Evolutionary conservation across 2,329 filamentous ascomycete genomes (phyloP).

Genomic region (Sporothrix inflata): DNA sequence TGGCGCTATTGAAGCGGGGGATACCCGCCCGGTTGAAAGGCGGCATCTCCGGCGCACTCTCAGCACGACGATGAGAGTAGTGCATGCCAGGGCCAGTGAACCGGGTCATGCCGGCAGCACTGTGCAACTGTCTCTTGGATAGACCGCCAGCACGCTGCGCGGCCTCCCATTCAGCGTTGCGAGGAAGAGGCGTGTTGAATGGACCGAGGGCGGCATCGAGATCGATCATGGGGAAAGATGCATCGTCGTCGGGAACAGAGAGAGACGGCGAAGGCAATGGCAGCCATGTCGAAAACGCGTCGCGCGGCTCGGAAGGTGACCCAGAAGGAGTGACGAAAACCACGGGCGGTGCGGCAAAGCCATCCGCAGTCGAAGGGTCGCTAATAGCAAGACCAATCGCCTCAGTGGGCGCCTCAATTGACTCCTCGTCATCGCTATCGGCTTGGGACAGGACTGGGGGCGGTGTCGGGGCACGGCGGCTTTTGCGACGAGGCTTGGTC

Average conservation of each 20-base stretch:
- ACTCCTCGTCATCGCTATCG: slow-evolving; percentile 38
- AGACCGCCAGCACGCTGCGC: slow-evolving; percentile 62
- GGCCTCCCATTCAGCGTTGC: slow-evolving; percentile 68
- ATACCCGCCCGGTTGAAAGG: slow-evolving; percentile 71
- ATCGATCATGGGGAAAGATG: slow-evolving; percentile 82
- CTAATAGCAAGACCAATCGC: slow-evolving; percentile 39
- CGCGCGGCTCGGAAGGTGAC: slow-evolving; percentile 36
- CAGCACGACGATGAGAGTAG: slow-evolving; percentile 73
- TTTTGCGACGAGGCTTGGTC: slow-evolving; percentile 55
- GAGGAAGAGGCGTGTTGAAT: slow-evolving; percentile 76
- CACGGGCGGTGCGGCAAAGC: slow-evolving; percentile 39
- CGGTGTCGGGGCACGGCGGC: slow-evolving; percentile 52
- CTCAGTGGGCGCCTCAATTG: slow-evolving; percentile 35
- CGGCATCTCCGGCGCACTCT: slow-evolving; percentile 78
- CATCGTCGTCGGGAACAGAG: slow-evolving; percentile 59
- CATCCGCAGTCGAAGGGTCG: neutral
- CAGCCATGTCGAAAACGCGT: slow-evolving; percentile 41
- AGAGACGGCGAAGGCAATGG: slow-evolving; percentile 40
- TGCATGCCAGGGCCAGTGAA: slow-evolving; percentile 71
- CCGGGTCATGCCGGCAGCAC: slow-evolving; percentile 70
- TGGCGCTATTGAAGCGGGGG: slow-evolving; percentile 65
- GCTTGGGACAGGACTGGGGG: slow-evolving; percentile 43
- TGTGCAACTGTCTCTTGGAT: slow-evolving; percentile 73
- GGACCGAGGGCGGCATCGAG: slow-evolving; percentile 90
- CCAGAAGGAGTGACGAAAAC: slow-evolving; percentile 49